Evolutionary conservation across 331 rosid species (phyloP).

Genomic region (Quercus lobata): DNA sequence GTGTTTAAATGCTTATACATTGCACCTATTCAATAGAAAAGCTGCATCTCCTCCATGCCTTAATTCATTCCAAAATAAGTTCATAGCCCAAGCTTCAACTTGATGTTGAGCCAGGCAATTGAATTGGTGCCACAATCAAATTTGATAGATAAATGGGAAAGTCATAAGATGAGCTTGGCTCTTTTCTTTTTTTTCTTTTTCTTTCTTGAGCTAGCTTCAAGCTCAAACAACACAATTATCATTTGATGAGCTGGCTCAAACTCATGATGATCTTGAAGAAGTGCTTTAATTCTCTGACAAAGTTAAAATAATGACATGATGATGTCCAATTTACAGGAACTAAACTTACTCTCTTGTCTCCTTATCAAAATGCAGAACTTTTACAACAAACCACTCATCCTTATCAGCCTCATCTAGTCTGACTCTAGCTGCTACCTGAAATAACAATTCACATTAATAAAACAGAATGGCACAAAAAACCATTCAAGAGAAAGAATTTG

Average conservation of each 20-base stretch:
- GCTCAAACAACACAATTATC: background rate
- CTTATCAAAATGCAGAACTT: constrained; percentile 93
- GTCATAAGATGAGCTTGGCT: background rate
- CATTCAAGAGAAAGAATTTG: background rate
- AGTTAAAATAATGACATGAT: constrained; percentile 1
- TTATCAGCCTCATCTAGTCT: constrained; percentile 79
- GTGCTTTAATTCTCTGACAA: background rate
- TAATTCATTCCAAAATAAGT: background rate
- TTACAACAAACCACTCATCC: constrained; percentile 95
- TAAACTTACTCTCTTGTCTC: constrained; percentile 83
- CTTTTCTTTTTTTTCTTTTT: background rate
- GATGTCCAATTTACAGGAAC: background rate
- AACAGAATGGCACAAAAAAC: constrained; percentile 4
- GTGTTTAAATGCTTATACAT: background rate
- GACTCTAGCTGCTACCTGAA: constrained; percentile 95
- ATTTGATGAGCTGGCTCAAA: background rate
- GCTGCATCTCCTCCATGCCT: background rate
- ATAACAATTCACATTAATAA: constrained; percentile 21
- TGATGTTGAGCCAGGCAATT: background rate
- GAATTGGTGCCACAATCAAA: background rate
- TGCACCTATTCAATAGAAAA: background rate
- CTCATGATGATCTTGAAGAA: background rate
- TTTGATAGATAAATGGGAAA: background rate
- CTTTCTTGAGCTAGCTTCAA: background rate
- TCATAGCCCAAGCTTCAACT: background rate